Evolutionary conservation across 1,284 basidiomycete genomes (phyloP).

Genomic region (Ustilago shanxiensis): DNA sequence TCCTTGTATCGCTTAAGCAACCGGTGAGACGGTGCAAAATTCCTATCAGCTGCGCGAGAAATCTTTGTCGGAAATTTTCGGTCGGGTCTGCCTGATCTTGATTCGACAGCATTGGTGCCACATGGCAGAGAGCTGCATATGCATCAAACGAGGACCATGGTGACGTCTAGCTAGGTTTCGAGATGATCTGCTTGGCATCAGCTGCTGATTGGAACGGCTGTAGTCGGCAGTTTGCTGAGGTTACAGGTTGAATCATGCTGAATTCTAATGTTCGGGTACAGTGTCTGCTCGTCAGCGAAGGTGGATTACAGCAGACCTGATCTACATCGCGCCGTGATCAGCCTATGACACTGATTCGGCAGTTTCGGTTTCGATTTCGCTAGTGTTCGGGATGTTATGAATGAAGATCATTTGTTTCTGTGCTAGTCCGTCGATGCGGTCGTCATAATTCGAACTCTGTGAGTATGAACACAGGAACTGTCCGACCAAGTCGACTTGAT

Average conservation of each 20-base stretch:
- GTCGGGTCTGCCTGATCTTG: not conserved
- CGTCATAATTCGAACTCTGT: not conserved
- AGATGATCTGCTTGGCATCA: too few relatives aligned
- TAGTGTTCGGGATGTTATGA: not conserved
- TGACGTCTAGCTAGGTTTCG: not conserved
- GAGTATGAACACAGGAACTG: not conserved
- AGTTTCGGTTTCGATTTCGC: slow-evolving; percentile 3
- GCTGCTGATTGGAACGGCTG: too few relatives aligned
- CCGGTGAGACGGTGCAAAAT: too few relatives aligned
- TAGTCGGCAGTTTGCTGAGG: too few relatives aligned
- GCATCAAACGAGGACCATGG: not conserved
- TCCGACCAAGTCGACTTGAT: not conserved
- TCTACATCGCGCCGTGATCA: not conserved
- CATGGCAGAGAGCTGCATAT: not conserved
- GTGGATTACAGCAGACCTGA: not conserved
- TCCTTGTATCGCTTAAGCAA: not conserved
- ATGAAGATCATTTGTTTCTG: too few relatives aligned
- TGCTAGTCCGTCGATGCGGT: too few relatives aligned
- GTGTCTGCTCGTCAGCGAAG: not conserved
- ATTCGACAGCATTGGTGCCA: not conserved
- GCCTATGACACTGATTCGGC: not conserved
- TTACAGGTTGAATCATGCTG: too few relatives aligned
- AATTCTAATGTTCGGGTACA: too few relatives aligned
- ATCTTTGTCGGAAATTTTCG: slow-evolving; percentile 12
- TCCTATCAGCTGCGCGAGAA: slow-evolving; percentile 5